Evolutionary conservation across 2,329 filamentous ascomycete species (phyloP), one percentile per base, ranked within the genome.

Genomic region (Calonectria pauciramosa): DNA sequence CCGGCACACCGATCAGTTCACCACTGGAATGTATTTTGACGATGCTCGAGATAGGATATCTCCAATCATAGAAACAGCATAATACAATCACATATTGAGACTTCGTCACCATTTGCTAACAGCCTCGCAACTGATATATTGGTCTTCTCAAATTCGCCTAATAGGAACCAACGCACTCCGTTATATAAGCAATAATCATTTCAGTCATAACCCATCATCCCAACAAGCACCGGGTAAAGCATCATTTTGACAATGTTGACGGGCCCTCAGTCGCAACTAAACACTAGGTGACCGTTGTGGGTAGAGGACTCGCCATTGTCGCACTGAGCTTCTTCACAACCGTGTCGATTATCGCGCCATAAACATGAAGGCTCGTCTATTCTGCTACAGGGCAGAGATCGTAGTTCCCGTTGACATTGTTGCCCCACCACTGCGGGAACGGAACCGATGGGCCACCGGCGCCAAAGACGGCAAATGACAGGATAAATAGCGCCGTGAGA

Each of bases 391-490:
- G 89, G 76, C 89, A 90, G 49, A 85, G 82, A 77, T 90, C 89
- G 60, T 88, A 89, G 77, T 87, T 85, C 1, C 88, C 89, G 30
- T 87, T 80, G 0, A 76, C 82, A 36, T 90, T 89, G 67, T 91
- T 91, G 0, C 89, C 89, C 89, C 89, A 91, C 89, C 89, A 91
- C 2, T 78, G 80, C 0, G 89, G 89, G 77, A 91, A 90, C 0
- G 87, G 84, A 13, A 83, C 79, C 0, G 86, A 80, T 1, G 76
- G 72, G 0, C 87, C 87, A 36, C 88, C 88, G 3, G 88, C 89
- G 0, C 89, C 90, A 69, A 91, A 90, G 0, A 91, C 89, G 1
- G 89, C 89, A 81, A 91, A 91, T 0, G 89, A 90, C 16, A 91
- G 82, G 51, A 91, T 87, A 68, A 91, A 91, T 3, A 91, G 82